phyloP scores from a whole-genome alignment of 2,329 filamentous ascomycete genomes.

The Scedosporium aurantiacum region DNA sequence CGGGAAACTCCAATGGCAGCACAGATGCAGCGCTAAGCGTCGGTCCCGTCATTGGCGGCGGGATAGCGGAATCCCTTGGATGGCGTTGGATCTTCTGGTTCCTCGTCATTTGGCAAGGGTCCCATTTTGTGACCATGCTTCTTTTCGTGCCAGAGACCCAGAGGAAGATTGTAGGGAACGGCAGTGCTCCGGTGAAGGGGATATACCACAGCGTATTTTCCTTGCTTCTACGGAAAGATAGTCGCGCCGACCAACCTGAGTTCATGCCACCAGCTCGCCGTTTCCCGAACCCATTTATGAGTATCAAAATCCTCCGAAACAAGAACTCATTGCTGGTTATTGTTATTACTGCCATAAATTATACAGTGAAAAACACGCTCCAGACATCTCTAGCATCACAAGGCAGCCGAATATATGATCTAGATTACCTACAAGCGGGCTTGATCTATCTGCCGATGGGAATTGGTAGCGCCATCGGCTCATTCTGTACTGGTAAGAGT shows the following conservation, averaged over 20 bases:
- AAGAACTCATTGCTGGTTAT: conserved; percentile 6
- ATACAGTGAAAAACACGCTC: conserved; percentile 10
- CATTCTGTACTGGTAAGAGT: not conserved
- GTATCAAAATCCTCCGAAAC: conserved; percentile 9
- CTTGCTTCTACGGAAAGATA: not conserved
- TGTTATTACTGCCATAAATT: conserved; percentile 9
- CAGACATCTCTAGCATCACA: conserved; percentile 4
- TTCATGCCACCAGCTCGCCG: not conserved
- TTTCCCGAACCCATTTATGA: conserved; percentile 11
- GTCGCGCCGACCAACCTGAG: not conserved
- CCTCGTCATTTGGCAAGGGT: conserved; percentile 35
- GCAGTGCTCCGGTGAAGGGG: conserved; percentile 12
- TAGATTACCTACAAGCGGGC: conserved; percentile 10
- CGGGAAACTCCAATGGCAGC: not conserved
- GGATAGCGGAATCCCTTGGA: conserved; percentile 45
- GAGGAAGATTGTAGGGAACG: conserved; percentile 44
- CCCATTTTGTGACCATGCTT: conserved; percentile 35
- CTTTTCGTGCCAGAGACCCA: conserved; percentile 43
- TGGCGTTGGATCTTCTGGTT: conserved; percentile 57
- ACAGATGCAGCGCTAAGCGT: conserved; percentile 17
- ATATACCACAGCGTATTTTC: not conserved
- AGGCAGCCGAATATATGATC: conserved; percentile 9
- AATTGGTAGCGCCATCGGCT: conserved; percentile 4
- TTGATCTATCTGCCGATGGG: conserved; percentile 11
- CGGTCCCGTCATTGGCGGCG: conserved; percentile 47